Conservation (phyloP, 495 filamentous ascomycete genomes). For the Neurospora terricola region DNA sequence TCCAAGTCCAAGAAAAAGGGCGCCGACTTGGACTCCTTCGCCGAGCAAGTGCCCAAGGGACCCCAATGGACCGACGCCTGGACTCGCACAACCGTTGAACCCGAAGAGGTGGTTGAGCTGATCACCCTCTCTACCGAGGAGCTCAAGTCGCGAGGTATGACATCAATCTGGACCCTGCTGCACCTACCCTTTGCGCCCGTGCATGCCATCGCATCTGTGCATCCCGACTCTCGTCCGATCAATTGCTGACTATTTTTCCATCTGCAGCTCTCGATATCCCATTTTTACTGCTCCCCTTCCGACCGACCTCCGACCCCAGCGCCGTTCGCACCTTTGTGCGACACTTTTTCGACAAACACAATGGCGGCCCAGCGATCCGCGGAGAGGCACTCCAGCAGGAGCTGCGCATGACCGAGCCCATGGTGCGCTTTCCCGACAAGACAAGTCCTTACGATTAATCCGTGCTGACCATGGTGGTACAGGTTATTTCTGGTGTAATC, state of each 20-base stretch:
- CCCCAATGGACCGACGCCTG: slow-evolving; percentile 86
- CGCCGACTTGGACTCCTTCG: slow-evolving; percentile 22
- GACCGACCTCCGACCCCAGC: slow-evolving; percentile 84
- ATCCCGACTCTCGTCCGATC: slow-evolving; percentile 6
- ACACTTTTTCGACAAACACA: slow-evolving; percentile 71
- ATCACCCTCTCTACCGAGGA: slow-evolving; percentile 77
- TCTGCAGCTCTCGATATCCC: slow-evolving; percentile 71
- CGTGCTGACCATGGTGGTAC: slow-evolving; percentile 12
- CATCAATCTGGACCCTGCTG: slow-evolving; percentile 21
- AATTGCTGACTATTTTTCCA: slow-evolving; percentile 24
- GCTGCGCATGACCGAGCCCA: slow-evolving; percentile 84
- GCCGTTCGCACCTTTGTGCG: slow-evolving; percentile 85
- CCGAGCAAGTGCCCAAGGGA: slow-evolving; percentile 49
- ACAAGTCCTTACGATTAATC: background rate
- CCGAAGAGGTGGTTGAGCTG: slow-evolving; percentile 85
- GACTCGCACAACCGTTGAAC: slow-evolving; percentile 72
- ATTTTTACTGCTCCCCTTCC: slow-evolving; percentile 91
- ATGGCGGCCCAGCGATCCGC: slow-evolving; percentile 40
- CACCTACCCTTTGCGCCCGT: slow-evolving; percentile 3
- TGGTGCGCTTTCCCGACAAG: slow-evolving; percentile 47
- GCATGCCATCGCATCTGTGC: background rate
- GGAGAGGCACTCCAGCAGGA: slow-evolving; percentile 74
- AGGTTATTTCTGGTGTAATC: slow-evolving; percentile 88
- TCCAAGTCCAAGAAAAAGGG: slow-evolving; percentile 50
- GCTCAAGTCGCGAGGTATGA: slow-evolving; percentile 81